Evolutionary conservation across 139 green algal genomes (phyloP), one percentile per base, ranked within the genome.

Genomic region (Dunaliella primolecta): DNA sequence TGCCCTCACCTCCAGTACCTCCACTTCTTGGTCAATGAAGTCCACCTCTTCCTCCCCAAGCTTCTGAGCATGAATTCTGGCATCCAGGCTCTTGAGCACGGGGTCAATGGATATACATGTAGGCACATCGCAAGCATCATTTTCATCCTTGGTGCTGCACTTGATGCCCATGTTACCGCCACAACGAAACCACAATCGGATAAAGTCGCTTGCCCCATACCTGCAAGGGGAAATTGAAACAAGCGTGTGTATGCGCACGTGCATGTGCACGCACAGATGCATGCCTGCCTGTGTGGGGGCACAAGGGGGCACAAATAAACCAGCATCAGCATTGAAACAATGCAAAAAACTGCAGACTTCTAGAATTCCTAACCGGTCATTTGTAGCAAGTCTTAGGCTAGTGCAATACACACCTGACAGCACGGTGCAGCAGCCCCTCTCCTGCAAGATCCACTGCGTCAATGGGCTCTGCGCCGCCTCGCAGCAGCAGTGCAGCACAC

Each of bases 391-490:
- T 20, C 56, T 72, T 72, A n/a, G 56, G 56, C 23, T 29, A 23
- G 20, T 29, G 56, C 20, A 20, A 72, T 72, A 72, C n/a, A n/a
- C n/a, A 80, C 75, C 31, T 80, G 27, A 87, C 84, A 11, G 84
- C 84, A 1, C 84, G 64, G 84, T 87, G 84, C 36, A 87, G 70
- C 27, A 84, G 21, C 2, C 84, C 84, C 84, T 87, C 84, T 3
- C 84, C 84, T 1, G 24, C 20, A 3, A 33, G 29, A 46, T 87
- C 84, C 78, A 78, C 25, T 7, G 71, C 21, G 84, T 81, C 36
- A 29, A 57, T 64, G 0, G 84, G 36, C n/a, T 30, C 0, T 11
- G 77, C 71, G 34, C 84, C 84, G 34, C 32, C 36, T 15, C 36
- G 33, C 84, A 87, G 57, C 78, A 87, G 70, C 70, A 81, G 35